These are phyloP conservation scores for Eucalyptus cloeziana DNA, from an alignment of 345 rosid species.

Conservation along the genomic window DNA sequence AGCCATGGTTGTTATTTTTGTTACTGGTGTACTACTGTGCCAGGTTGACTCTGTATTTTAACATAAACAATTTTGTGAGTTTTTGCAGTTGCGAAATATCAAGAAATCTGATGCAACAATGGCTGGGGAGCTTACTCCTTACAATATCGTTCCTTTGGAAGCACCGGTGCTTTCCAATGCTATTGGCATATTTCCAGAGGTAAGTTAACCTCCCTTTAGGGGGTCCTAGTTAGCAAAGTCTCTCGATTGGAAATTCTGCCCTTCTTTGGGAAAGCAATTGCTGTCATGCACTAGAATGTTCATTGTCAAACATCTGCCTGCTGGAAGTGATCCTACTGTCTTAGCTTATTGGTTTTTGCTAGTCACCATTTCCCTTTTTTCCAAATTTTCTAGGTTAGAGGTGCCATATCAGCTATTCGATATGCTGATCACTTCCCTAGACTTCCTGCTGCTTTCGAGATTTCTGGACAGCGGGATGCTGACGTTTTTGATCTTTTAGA, in stretches of 20 bases:
- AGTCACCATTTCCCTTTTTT: neutral
- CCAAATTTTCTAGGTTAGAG: slow-evolving; percentile 55
- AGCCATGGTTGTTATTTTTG: neutral
- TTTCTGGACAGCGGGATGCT: slow-evolving; percentile 67
- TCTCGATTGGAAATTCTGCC: neutral
- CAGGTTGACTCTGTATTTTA: neutral
- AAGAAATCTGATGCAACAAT: slow-evolving; percentile 49
- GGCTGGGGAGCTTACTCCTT: slow-evolving; percentile 72
- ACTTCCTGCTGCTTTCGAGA: slow-evolving; percentile 56
- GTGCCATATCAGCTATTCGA: slow-evolving; percentile 74
- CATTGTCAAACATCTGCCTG: neutral
- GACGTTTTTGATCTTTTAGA: slow-evolving; percentile 94
- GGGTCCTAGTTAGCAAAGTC: neutral
- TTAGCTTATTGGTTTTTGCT: neutral
- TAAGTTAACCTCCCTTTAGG: slow-evolving; percentile 13
- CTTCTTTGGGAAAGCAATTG: neutral
- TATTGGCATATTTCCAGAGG: slow-evolving; percentile 86
- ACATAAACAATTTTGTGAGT: neutral
- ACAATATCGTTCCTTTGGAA: slow-evolving; percentile 89
- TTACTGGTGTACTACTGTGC: neutral
- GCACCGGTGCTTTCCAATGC: slow-evolving; percentile 81
- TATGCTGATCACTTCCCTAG: slow-evolving; percentile 72
- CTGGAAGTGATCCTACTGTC: neutral
- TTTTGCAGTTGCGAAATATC: slow-evolving; percentile 57
- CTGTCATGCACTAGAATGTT: neutral